Conservation (phyloP, 768 basidiomycete species). For the Termitomyces sp. region DNA sequence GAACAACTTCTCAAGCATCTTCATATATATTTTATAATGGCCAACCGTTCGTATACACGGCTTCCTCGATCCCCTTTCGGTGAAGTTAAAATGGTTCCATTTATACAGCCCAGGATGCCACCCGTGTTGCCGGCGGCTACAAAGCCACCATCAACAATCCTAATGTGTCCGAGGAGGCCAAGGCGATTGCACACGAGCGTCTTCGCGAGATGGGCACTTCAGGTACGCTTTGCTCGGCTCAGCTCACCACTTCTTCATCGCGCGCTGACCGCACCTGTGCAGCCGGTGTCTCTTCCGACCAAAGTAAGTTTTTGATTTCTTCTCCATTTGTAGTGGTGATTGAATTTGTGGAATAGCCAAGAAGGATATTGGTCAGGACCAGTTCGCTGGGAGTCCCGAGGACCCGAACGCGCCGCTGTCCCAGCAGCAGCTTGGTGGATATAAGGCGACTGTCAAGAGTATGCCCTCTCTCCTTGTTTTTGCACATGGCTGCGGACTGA, state of each 20-base stretch:
- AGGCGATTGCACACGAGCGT: constrained; percentile 37
- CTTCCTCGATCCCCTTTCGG: background rate
- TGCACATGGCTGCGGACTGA: no score
- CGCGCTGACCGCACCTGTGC: no score
- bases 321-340: rapidly evolving
- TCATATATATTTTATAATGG: background rate
- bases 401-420: background rate
- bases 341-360: background rate
- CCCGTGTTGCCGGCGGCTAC: constrained; percentile 36
- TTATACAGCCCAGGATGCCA: background rate
- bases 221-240: background rate
- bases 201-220: constrained; percentile 30
- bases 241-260: no score
- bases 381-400: background rate
- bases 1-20: no score
- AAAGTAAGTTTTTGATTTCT: rapidly evolving
- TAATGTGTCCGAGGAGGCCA: constrained; percentile 50
- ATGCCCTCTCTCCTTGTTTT: background rate
- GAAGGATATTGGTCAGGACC: background rate
- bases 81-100: background rate
- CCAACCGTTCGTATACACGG: background rate
- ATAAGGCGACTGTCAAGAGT: constrained; percentile 25
- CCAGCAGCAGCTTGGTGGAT: constrained; percentile 18
- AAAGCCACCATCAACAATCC: constrained; percentile 58
- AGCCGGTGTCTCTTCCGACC: background rate